phyloP scores from a whole-genome alignment of 2,329 filamentous ascomycete species.

The Alternaria angustiovoidea region DNA sequence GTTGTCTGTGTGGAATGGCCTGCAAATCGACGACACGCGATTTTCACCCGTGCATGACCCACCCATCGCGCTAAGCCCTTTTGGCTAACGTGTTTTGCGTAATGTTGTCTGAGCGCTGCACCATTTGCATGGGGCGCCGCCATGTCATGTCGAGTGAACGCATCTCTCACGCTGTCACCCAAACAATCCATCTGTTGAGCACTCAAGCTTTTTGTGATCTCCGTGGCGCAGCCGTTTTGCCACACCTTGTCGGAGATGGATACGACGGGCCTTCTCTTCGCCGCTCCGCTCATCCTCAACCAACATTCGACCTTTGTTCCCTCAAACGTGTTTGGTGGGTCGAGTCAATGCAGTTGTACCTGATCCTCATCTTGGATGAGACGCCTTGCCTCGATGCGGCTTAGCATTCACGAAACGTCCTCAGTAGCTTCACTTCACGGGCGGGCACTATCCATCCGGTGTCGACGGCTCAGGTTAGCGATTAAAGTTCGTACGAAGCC shows the following conservation, averaged over 20 bases:
- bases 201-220: constrained; percentile 17
- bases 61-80: constrained; percentile 14
- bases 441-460: constrained; percentile 28
- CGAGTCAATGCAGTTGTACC: constrained; percentile 30
- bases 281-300: constrained; percentile 9
- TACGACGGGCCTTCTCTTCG: constrained; percentile 7
- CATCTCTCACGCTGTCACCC: constrained; percentile 12
- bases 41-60: constrained; percentile 23
- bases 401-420: constrained; percentile 21
- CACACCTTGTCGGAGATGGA: constrained; percentile 7
- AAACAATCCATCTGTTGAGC: constrained; percentile 9
- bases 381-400: constrained; percentile 20
- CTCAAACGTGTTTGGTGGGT: constrained; percentile 34
- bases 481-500: constrained; percentile 24
- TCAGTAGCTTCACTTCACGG: constrained; percentile 27
- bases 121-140: constrained; percentile 3
- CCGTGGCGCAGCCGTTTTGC: constrained; percentile 17
- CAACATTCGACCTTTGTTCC: constrained; percentile 1
- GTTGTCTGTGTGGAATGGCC: constrained; percentile 28
- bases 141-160: constrained; percentile 18
- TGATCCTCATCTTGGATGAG: constrained; percentile 28
- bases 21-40: constrained; percentile 34
- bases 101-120: constrained; percentile 14
- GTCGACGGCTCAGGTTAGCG: constrained; percentile 16
- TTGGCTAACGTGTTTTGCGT: constrained; percentile 12